These are phyloP conservation scores for Pyrus hybrid DNA, from an alignment of 331 rosid species.

Conservation along the genomic window DNA sequence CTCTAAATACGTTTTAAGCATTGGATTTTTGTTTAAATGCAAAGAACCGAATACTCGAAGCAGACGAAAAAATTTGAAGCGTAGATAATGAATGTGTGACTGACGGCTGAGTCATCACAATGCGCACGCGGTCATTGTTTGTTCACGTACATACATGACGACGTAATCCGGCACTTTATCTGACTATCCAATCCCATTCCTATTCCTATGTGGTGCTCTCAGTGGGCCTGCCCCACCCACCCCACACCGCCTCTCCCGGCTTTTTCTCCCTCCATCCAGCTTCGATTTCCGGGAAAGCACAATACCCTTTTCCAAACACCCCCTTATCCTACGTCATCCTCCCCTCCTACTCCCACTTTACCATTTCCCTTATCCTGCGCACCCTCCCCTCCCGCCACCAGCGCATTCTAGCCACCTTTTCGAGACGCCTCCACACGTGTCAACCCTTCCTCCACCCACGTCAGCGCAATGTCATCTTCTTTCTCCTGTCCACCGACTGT, in stretches of 20 bases:
- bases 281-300: constrained; percentile 78
- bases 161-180: constrained; percentile 31
- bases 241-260: not conserved
- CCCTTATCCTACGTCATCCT: constrained; percentile 14
- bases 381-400: not conserved
- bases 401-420: constrained; percentile 37
- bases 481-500: constrained; percentile 8
- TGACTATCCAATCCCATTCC: constrained; percentile 1
- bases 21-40: too few relatives aligned
- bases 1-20: too few relatives aligned
- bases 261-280: constrained; percentile 26
- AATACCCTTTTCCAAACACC: constrained; percentile 25
- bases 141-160: not conserved
- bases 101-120: not conserved
- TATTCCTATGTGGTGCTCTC: constrained; percentile 61
- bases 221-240: constrained; percentile 42
- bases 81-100: not conserved
- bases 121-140: not conserved
- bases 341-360: not conserved
- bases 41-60: too few relatives aligned
- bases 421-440: constrained; percentile 47
- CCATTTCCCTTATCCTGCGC: constrained; percentile 16
- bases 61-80: not conserved
- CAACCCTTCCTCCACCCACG: constrained; percentile 18
- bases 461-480: constrained; percentile 18